phyloP scores from a whole-genome alignment of 192 early-diverging fungal species.

The Coemansia sp. region DNA sequence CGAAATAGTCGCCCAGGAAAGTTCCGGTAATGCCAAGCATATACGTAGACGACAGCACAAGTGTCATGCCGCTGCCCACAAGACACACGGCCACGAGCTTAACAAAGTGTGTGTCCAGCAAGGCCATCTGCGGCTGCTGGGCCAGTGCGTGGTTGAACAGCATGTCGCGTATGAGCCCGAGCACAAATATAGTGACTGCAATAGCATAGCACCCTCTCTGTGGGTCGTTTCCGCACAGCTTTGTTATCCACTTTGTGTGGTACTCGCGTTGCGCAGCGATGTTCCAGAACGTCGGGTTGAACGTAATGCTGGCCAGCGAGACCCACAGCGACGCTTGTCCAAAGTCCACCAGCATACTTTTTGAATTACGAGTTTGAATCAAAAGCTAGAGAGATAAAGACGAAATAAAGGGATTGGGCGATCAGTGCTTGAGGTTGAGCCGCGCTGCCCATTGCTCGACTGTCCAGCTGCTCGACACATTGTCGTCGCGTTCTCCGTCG shows the following conservation, averaged over 20 bases:
- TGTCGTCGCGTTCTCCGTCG: slow-evolving; percentile 65
- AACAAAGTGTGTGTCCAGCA: slow-evolving; percentile 53
- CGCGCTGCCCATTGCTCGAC: slow-evolving; percentile 66
- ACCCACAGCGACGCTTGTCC: slow-evolving; percentile 66
- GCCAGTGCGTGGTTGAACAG: slow-evolving; percentile 71
- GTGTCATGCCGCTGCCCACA: slow-evolving; percentile 64
- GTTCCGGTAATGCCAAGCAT: slow-evolving; percentile 87
- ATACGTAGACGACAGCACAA: slow-evolving; percentile 84
- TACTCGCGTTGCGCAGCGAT: slow-evolving; percentile 83
- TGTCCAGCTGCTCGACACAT: slow-evolving; percentile 68
- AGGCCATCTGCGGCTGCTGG: slow-evolving; percentile 61
- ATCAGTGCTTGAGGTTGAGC: slow-evolving; percentile 38
- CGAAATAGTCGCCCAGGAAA: slow-evolving; percentile 94
- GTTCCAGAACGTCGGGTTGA: slow-evolving; percentile 92
- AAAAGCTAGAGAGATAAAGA: not conserved
- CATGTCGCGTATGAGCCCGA: slow-evolving; percentile 81
- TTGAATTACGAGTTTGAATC: too few relatives aligned
- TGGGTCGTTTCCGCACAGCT: slow-evolving; percentile 65
- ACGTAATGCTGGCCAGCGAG: slow-evolving; percentile 68
- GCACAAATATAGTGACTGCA: slow-evolving; percentile 75
- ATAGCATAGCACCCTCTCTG: slow-evolving; percentile 77
- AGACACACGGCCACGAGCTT: slow-evolving; percentile 54
- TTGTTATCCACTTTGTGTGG: slow-evolving; percentile 67
- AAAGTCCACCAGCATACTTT: slow-evolving; percentile 60
- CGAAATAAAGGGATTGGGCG: not conserved